Evolutionary conservation across 371 early-diverging fungal genomes (phyloP).

Genomic region (Amoeboaphelidium occidentale): DNA sequence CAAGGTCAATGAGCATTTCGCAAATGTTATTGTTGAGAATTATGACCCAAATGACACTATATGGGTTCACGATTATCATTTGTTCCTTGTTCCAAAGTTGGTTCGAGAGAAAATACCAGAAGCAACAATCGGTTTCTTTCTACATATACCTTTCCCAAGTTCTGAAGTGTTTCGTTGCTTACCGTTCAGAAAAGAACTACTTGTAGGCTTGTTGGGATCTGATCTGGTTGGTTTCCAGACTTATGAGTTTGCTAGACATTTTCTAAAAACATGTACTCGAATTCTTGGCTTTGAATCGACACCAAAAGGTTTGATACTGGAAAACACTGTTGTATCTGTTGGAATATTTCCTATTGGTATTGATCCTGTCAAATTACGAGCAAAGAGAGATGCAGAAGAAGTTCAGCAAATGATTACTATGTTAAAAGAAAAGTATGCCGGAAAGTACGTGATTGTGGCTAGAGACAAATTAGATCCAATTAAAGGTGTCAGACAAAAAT

Average conservation of each 20-base stretch:
- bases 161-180: constrained; percentile 25
- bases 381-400: constrained; percentile 16
- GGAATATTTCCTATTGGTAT: constrained; percentile 36
- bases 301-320: constrained; percentile 17
- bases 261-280: constrained; percentile 23
- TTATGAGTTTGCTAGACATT: constrained; percentile 25
- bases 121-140: constrained; percentile 35
- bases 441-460: constrained; percentile 66
- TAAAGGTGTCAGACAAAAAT: constrained; percentile 77
- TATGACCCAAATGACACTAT: constrained; percentile 32
- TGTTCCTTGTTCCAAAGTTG: constrained; percentile 77
- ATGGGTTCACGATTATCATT: constrained; percentile 96
- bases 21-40: constrained; percentile 16
- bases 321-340: constrained; percentile 13
- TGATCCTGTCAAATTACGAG: constrained; percentile 7
- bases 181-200: constrained; percentile 20
- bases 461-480: constrained; percentile 83
- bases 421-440: constrained; percentile 48
- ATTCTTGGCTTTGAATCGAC: constrained; percentile 18
- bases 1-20: constrained; percentile 26
- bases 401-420: constrained; percentile 43
- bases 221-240: constrained; percentile 9
- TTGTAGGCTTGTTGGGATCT: constrained; percentile 23
- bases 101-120: constrained; percentile 18
- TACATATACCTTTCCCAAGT: constrained; percentile 37